A percentile compares a stretch with the other conserved stretches of the same genome.
Evolutionary conservation across 345 rosid species (phyloP).

Genomic region (Ceriops tagal): DNA sequence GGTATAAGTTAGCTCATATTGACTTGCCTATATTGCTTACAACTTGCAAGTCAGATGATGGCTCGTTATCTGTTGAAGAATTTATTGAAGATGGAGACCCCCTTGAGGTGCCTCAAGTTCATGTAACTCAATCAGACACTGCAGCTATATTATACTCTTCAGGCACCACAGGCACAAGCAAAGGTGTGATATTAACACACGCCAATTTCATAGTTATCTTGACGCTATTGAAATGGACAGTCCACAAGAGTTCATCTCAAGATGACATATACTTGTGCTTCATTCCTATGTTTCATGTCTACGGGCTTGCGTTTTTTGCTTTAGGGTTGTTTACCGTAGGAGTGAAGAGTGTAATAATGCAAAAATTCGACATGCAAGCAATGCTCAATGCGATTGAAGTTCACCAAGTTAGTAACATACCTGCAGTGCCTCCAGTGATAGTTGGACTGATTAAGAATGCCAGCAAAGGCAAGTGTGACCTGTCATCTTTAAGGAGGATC

Average conservation of each 20-base stretch:
- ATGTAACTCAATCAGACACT: constrained; percentile 40
- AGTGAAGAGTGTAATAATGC: constrained; percentile 45
- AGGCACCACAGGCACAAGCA: constrained; percentile 64
- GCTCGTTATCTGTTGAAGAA: constrained; percentile 38
- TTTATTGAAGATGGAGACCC: constrained; percentile 43
- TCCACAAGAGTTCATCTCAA: constrained; percentile 31
- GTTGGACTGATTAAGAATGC: constrained; percentile 42
- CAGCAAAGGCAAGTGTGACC: constrained; percentile 20
- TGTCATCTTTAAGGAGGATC: constrained; percentile 41
- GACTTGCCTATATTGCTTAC: constrained; percentile 36
- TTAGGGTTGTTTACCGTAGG: constrained; percentile 45
- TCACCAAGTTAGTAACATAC: constrained; percentile 46
- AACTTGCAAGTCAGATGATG: constrained; percentile 6
- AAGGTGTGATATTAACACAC: constrained; percentile 58
- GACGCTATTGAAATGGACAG: constrained; percentile 45
- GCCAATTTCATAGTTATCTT: constrained; percentile 43
- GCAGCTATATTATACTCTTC: constrained; percentile 64
- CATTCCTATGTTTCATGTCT: constrained; percentile 57
- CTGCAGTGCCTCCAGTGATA: constrained; percentile 62
- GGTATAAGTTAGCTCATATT: constrained; percentile 34
- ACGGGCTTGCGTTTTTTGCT: constrained; percentile 59
- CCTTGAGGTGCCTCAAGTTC: constrained; percentile 13
- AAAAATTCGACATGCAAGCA: constrained; percentile 37
- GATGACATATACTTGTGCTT: constrained; percentile 46
- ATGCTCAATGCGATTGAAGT: constrained; percentile 45